These are phyloP conservation scores for Candida railenensis DNA, from an alignment of 805 yeast species.

Conservation along the genomic window DNA sequence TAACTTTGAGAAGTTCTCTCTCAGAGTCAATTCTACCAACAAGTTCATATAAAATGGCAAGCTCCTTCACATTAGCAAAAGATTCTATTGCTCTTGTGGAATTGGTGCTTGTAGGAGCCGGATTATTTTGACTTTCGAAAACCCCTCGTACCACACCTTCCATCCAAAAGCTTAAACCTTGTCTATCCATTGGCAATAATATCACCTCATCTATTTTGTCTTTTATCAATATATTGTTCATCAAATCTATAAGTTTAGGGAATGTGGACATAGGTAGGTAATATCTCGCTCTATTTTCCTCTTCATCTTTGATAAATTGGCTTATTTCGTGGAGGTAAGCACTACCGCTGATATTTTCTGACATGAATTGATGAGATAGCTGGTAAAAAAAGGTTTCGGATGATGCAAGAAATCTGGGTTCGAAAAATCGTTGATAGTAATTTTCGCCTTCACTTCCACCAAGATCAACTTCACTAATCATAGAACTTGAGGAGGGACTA, in stretches of 20 bases:
- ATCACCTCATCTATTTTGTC: slow-evolving; percentile 58
- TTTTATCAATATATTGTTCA: slow-evolving; percentile 59
- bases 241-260: slow-evolving; percentile 52
- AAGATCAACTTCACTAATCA: slow-evolving; percentile 18
- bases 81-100: neutral
- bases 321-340: slow-evolving; percentile 52
- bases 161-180: slow-evolving; percentile 63
- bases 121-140: slow-evolving; percentile 7
- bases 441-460: slow-evolving; percentile 45
- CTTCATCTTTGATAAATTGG: slow-evolving; percentile 54
- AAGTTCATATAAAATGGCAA: slow-evolving; percentile 49
- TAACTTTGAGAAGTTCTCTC: slow-evolving; percentile 46
- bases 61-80: slow-evolving; percentile 19
- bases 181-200: slow-evolving; percentile 40
- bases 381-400: slow-evolving; percentile 56
- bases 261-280: slow-evolving; percentile 55
- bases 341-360: slow-evolving; percentile 45
- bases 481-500: neutral
- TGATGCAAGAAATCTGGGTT: slow-evolving; percentile 56
- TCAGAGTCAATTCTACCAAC: slow-evolving; percentile 54
- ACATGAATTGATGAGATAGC: slow-evolving; percentile 44
- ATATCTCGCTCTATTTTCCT: slow-evolving; percentile 53
- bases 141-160: slow-evolving; percentile 32
- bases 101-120: neutral
- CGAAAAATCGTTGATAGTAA: slow-evolving; percentile 64